Conservation (phyloP, 2,329 filamentous ascomycete genomes). For the Talaromyces sp. region DNA sequence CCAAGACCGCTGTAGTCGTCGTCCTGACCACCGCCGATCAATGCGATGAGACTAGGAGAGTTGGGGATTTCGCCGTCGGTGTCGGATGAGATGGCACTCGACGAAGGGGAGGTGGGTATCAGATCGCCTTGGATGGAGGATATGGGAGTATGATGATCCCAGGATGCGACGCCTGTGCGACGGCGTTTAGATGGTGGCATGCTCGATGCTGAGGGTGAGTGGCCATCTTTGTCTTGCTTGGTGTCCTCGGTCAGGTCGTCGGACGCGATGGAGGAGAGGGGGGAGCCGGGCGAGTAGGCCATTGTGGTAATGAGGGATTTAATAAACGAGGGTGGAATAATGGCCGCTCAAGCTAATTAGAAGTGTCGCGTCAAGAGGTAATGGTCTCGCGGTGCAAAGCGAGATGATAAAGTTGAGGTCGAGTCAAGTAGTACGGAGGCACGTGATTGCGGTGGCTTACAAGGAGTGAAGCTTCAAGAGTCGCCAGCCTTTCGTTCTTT, state of each 20-base stretch:
- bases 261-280: constrained; percentile 63
- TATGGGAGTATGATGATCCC: constrained; percentile 51
- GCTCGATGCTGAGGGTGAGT: constrained; percentile 38
- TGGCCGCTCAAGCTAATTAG: background rate
- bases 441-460: constrained; percentile 12
- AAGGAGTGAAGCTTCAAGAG: constrained; percentile 15
- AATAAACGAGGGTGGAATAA: too few relatives aligned
- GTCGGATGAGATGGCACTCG: constrained; percentile 79
- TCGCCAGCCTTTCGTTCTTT: background rate
- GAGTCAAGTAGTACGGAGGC: constrained; percentile 10
- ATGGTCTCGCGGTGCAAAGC: background rate
- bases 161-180: constrained; percentile 43
- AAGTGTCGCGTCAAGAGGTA: background rate
- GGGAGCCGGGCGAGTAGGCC: constrained; percentile 59
- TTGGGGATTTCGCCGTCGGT: constrained; percentile 80
- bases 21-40: constrained; percentile 41
- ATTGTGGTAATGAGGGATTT: constrained; percentile 28
- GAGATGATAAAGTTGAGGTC: background rate
- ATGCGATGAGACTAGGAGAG: constrained; percentile 56
- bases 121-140: constrained; percentile 42
- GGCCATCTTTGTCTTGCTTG: constrained; percentile 51
- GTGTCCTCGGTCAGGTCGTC: constrained; percentile 61
- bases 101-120: constrained; percentile 46
- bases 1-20: constrained; percentile 67
- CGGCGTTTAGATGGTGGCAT: constrained; percentile 50